Conservation (phyloP, 2,329 filamentous ascomycete genomes). For the Cladophialophora carrionii region DNA sequence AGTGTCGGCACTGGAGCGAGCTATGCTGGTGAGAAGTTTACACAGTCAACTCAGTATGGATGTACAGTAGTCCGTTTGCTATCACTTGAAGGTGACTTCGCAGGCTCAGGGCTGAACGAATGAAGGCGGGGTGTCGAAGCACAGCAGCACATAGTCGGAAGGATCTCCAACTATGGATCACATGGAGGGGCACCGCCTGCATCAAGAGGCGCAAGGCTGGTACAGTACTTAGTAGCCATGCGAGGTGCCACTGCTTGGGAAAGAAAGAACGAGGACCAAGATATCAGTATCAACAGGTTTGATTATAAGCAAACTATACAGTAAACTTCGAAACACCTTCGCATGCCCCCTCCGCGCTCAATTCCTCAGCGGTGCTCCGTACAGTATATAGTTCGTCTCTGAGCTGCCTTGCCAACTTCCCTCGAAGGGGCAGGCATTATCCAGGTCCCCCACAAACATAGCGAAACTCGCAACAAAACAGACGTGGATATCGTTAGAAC, state of each 20-base stretch:
- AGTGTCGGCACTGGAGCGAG: background rate
- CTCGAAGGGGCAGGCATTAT: background rate
- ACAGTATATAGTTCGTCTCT: background rate
- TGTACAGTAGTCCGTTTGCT: background rate
- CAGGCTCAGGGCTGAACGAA: background rate
- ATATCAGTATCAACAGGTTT: slow-evolving; percentile 14
- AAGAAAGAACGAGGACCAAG: background rate
- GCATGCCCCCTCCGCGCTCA: background rate
- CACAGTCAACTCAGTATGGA: background rate
- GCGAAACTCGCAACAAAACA: slow-evolving; percentile 14
- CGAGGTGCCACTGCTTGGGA: background rate
- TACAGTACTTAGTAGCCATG: too few relatives aligned
- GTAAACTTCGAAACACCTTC: background rate
- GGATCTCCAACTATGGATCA: background rate
- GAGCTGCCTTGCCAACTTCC: background rate
- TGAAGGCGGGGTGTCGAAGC: background rate
- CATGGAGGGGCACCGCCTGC: background rate
- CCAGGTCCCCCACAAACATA: slow-evolving; percentile 13
- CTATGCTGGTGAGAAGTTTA: background rate
- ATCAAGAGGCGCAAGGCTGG: background rate
- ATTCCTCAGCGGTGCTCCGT: too few relatives aligned
- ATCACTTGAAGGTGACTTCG: background rate
- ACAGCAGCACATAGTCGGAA: too few relatives aligned
- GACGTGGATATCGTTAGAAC: slow-evolving; percentile 32
- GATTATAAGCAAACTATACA: slow-evolving; percentile 19